Evolutionary conservation across 345 rosid genomes (phyloP), one percentile per base, ranked within the genome.

Genomic region (Citrus trifoliata): DNA sequence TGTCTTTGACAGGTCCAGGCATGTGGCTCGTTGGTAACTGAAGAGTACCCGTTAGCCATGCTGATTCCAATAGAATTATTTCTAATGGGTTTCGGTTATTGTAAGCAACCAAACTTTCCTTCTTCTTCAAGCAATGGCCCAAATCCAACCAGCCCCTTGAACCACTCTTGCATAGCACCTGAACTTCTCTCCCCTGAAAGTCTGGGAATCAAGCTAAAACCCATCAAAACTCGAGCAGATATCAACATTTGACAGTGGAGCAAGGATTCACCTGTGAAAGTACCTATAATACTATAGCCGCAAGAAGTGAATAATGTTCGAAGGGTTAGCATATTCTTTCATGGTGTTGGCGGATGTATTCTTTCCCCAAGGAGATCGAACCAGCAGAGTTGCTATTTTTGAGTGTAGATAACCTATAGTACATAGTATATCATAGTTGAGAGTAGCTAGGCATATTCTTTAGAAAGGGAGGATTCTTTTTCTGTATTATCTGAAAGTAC

Each of bases 1-100:
- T 61, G 38, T 24, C 32, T 62, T 25, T 24, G 48, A 62, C 86
- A 89, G 94, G 94, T 91, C 74, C 86, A 86, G 77, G 91, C 86
- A 5, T 88, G 92, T 38, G 92, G 92, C 8, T 91, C 92, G 0
- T 63, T 91, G 79, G 95, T 89, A 55, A 91, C 95, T 60, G 91
- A 91, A 76, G 95, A 89, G 81, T 88, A 88, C 59, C 92, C 95
- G 3, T 80, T 86, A 79, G 90, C 91, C 61, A 89, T 91, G 95
- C 37, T 91, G 69, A 84, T 89, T 65, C 95, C 95, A 1, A 88
- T 91, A 2, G 90, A 89, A 79, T 78, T 79, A 83, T 91, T 88
- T 48, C 81, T 88, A 21, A 89, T 85, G 92, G 88, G 83, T 14
- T 83, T 81, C 6, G 91, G 95, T 18, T 88, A 66, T 73, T 74